These are phyloP conservation scores for Suillus decipiens DNA, from an alignment of 768 basidiomycete species.

Conservation along the genomic window DNA sequence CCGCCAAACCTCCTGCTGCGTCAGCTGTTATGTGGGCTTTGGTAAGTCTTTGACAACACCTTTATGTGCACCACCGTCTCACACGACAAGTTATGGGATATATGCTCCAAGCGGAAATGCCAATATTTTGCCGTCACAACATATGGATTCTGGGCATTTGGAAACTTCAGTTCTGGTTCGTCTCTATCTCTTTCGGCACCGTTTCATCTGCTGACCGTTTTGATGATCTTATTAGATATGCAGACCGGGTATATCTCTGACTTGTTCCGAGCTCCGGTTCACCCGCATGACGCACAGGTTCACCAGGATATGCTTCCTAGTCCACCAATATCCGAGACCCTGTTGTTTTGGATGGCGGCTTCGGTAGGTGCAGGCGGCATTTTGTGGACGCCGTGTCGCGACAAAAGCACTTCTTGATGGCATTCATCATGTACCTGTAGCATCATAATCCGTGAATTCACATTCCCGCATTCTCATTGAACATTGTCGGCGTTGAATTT, in stretches of 20 bases:
- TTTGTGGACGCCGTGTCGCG: background rate
- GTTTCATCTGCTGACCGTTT: background rate
- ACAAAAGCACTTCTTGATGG: background rate
- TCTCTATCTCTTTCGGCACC: too few species aligned
- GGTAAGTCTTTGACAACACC: slow-evolving; percentile 1
- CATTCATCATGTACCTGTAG: background rate
- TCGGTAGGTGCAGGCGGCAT: slow-evolving; percentile 1
- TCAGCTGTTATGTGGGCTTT: slow-evolving; percentile 7
- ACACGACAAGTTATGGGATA: slow-evolving; percentile 5
- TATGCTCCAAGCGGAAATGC: slow-evolving; percentile 7
- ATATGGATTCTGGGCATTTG: slow-evolving; percentile 10
- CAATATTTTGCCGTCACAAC: slow-evolving; percentile 11
- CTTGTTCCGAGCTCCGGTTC: slow-evolving; percentile 4
- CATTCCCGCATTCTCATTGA: background rate
- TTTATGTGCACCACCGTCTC: background rate
- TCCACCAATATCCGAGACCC: slow-evolving; percentile 1
- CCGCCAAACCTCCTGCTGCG: background rate
- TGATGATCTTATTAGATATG: background rate
- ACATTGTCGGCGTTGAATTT: background rate
- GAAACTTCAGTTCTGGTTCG: slow-evolving; percentile 8
- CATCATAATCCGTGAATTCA: background rate
- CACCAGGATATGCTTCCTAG: background rate
- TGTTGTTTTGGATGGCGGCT: slow-evolving; percentile 14
- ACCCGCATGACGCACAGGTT: background rate
- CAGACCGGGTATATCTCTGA: slow-evolving; percentile 1